A percentile compares a stretch with the other conserved stretches of the same genome.
These are phyloP conservation scores for Hymenoscyphus occultus DNA, from an alignment of 2,329 filamentous ascomycete species.

Conservation along the genomic window DNA sequence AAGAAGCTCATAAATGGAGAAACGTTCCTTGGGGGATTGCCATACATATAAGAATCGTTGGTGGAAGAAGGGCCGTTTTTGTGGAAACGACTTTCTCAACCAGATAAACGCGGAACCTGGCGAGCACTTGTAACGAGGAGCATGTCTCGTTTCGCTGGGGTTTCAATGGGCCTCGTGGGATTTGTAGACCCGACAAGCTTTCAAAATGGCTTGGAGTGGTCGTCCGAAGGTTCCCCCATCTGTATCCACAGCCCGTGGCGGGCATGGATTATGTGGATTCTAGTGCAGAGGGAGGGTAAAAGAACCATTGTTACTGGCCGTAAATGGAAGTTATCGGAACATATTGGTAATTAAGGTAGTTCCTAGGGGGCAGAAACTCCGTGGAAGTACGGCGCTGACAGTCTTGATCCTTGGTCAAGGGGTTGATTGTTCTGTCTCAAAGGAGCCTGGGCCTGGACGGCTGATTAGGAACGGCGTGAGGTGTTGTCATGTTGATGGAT, in stretches of 20 bases:
- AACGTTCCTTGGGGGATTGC: conserved; percentile 12
- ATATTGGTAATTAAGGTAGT: not conserved
- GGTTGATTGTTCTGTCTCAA: not conserved
- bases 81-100: conserved; percentile 21
- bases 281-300: not conserved
- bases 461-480: not conserved
- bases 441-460: not conserved
- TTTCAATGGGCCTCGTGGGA: conserved; percentile 26
- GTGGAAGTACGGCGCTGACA: conserved; percentile 2
- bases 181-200: conserved; percentile 2
- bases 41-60: conserved; percentile 25
- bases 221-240: conserved; percentile 5
- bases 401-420: not conserved
- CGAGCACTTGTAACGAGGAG: conserved; percentile 1
- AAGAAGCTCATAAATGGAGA: conserved; percentile 12
- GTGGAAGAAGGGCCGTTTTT: conserved; percentile 19
- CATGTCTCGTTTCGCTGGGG: conserved; percentile 32
- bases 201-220: not conserved
- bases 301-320: conserved; percentile 1
- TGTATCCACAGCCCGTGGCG: conserved; percentile 11
- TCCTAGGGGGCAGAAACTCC: not conserved
- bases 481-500: not conserved
- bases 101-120: not conserved
- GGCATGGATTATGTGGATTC: conserved; percentile 7
- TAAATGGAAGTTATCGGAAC: not conserved